Evolutionary conservation across 2,329 filamentous ascomycete species (phyloP).

Genomic region (Paecilomyces formosus): DNA sequence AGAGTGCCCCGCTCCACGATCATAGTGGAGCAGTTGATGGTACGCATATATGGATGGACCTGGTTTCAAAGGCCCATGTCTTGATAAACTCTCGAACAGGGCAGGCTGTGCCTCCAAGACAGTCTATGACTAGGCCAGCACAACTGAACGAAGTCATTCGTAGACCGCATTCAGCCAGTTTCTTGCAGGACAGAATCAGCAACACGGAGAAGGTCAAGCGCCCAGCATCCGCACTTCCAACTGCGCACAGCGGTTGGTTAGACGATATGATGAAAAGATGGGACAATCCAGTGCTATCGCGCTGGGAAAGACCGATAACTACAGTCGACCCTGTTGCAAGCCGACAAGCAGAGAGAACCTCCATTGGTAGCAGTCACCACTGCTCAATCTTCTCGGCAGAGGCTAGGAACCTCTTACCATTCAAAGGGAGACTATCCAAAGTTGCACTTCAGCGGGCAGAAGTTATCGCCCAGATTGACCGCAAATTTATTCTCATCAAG

Average conservation of each 20-base stretch:
- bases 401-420: constrained; percentile 18
- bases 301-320: constrained; percentile 36
- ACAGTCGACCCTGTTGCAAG: constrained; percentile 21
- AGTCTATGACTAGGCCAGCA: constrained; percentile 7
- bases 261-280: constrained; percentile 55
- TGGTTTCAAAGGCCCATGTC: constrained; percentile 39
- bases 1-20: neutral
- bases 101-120: constrained; percentile 16
- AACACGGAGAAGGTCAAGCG: constrained; percentile 4
- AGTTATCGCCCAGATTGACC: constrained; percentile 76
- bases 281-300: constrained; percentile 70
- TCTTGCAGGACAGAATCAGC: constrained; percentile 4
- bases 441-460: constrained; percentile 51
- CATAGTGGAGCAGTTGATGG: constrained; percentile 15
- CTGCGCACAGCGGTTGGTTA: constrained; percentile 46
- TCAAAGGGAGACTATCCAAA: constrained; percentile 50
- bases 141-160: constrained; percentile 6
- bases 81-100: constrained; percentile 28
- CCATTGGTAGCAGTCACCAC: constrained; percentile 11
- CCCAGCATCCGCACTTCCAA: constrained; percentile 11
- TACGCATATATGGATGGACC: constrained; percentile 51
- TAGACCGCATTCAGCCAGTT: constrained; percentile 12
- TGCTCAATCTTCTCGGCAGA: constrained; percentile 15
- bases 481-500: constrained; percentile 76
- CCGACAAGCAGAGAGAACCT: constrained; percentile 8